phyloP scores from a whole-genome alignment of 2,329 filamentous ascomycete genomes.

The Neonectria punicea region DNA sequence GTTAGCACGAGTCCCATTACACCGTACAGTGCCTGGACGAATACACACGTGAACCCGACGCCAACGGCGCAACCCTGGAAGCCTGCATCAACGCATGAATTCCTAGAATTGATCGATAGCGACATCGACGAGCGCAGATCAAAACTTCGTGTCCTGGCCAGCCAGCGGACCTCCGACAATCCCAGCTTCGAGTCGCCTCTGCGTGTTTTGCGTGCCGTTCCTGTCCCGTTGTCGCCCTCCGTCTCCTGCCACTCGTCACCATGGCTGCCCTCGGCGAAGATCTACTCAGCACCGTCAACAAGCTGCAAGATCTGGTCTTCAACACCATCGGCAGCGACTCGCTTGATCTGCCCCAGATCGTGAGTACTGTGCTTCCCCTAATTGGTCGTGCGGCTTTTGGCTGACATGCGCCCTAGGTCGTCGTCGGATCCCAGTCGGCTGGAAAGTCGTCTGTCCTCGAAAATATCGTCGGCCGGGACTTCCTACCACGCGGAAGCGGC shows the following conservation, averaged over 20 bases:
- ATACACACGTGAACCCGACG: conserved; percentile 42
- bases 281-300: conserved; percentile 94
- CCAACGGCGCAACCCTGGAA: conserved; percentile 31
- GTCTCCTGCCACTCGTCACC: conserved; percentile 41
- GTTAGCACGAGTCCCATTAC: not conserved
- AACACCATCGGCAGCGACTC: conserved; percentile 99
- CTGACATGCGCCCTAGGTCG: conserved; percentile 71
- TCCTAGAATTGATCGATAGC: conserved; percentile 41
- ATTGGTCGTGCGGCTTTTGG: conserved; percentile 25
- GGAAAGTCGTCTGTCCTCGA: conserved; percentile 98
- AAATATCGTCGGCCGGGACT: conserved; percentile 98
- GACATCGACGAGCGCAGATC: conserved; percentile 42
- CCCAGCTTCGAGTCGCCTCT: conserved; percentile 23
- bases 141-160: conserved; percentile 34
- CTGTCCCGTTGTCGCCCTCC: conserved; percentile 18
- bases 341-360: conserved; percentile 96
- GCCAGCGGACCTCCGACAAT: conserved; percentile 36
- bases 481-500: conserved; percentile 93
- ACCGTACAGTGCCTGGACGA: conserved; percentile 21
- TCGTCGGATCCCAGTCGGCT: conserved; percentile 97
- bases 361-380: conserved; percentile 59
- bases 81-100: conserved; percentile 43
- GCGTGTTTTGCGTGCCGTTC: conserved; percentile 27
- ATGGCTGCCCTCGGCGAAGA: conserved; percentile 98
- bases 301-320: conserved; percentile 98